A percentile compares a stretch with the other conserved stretches of the same genome.
Evolutionary conservation across 331 rosid genomes (phyloP).

Genomic region (Malus hybrid): DNA sequence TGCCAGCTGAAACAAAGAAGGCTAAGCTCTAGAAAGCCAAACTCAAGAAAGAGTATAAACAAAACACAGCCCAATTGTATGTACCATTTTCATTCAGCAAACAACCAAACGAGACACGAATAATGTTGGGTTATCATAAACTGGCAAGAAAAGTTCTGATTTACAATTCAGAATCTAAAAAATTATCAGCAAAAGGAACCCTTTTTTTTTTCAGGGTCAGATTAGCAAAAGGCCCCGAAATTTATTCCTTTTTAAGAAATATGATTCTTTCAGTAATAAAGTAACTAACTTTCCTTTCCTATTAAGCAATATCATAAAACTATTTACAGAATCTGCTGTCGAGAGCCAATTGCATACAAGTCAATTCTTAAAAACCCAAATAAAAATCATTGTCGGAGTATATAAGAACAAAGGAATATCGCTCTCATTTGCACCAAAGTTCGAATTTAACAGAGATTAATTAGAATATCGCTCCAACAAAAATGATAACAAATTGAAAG

Average conservation of each 20-base stretch:
- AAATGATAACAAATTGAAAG: background rate
- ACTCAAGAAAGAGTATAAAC: background rate
- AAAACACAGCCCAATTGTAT: background rate
- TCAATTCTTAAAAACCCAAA: background rate
- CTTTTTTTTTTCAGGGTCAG: background rate
- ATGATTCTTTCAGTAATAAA: background rate
- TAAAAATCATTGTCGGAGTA: background rate
- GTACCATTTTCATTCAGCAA: too few species aligned
- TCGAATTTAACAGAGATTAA: background rate
- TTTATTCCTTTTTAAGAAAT: background rate
- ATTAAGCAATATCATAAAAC: background rate
- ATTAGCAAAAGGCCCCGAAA: background rate
- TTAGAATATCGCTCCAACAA: background rate
- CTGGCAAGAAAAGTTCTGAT: background rate
- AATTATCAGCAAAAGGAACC: background rate
- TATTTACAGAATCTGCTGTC: background rate
- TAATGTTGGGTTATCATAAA: background rate
- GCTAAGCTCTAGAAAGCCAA: background rate
- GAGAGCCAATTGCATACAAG: background rate
- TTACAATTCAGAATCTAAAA: background rate
- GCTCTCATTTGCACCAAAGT: background rate
- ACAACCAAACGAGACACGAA: background rate
- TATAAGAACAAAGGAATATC: background rate
- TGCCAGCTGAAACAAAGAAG: conserved; percentile 52
- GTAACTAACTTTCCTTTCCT: background rate